A percentile compares a stretch with the other conserved stretches of the same genome.
Evolutionary conservation across 257 asterid genomes (phyloP).

Genomic region (Leonotis leonurus): DNA sequence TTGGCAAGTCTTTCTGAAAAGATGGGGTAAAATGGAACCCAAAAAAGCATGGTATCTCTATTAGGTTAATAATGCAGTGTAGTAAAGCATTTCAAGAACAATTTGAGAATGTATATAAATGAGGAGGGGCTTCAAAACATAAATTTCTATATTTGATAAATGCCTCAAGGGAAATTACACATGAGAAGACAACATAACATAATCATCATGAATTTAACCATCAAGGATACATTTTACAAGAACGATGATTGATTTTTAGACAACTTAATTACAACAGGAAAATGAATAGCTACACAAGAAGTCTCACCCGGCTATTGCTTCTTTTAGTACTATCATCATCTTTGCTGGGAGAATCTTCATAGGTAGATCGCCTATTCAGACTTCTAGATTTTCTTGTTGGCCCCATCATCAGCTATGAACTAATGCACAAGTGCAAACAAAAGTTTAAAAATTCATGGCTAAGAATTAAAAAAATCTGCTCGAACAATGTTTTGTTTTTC

Average conservation of each 20-base stretch:
- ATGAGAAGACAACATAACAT: not conserved
- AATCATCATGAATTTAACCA: constrained; percentile 3
- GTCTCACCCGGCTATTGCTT: constrained; percentile 59
- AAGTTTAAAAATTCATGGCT: not conserved
- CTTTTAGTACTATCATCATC: constrained; percentile 50
- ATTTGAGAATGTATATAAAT: constrained; percentile 12
- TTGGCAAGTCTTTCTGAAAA: not conserved
- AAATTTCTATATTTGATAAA: not conserved
- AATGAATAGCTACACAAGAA: constrained; percentile 9
- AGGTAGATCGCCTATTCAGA: constrained; percentile 38
- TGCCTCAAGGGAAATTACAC: constrained; percentile 1
- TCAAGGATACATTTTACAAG: not conserved
- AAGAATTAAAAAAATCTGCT: not conserved
- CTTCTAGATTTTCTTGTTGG: constrained; percentile 65
- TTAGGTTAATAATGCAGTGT: not conserved
- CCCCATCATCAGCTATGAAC: constrained; percentile 48
- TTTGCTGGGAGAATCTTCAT: constrained; percentile 59
- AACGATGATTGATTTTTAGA: not conserved
- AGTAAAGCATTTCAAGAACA: constrained; percentile 5
- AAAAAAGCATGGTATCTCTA: not conserved
- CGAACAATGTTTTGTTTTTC: not conserved
- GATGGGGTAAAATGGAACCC: not conserved
- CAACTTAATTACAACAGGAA: constrained; percentile 2
- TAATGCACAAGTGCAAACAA: constrained; percentile 13
- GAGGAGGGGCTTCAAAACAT: constrained; percentile 5